Base-by-base conservation (phyloP, 2,329 filamentous ascomycete genomes). In the Claviceps sp. region DNA sequence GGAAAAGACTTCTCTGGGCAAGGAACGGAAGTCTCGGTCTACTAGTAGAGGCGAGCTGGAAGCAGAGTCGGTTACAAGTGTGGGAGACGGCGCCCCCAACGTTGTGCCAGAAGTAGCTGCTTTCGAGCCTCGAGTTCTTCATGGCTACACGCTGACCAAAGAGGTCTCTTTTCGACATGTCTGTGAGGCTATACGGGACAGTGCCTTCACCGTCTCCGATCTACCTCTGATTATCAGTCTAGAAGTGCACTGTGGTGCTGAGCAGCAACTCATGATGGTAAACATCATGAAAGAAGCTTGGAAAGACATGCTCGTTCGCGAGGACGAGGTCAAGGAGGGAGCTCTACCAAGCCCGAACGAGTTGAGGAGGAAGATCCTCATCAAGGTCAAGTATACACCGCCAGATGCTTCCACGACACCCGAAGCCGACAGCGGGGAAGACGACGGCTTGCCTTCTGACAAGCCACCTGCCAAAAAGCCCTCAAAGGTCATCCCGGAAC, bases 141-240 rank as follows among this genome's bases (percentile, higher is more conserved):
- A 95, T 65, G 89, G 88, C 1, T 89, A 95, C 66, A 97, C 93
- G 0, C 75, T 95, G 20, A 98, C 93, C 16, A 90, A 87, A 59
- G 86, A 93, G 54, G 81, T 95, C 41, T 77, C 86, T 0, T 97
- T 97, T 67, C 81, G 90, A 48, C 80, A 85, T 43, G 91, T 97
- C 2, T 95, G 90, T 68, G 73, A 78, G 52, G 82, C 87, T 0
- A 90, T 97, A 57, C 75, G 81, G 36, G 80, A 95, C 52, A 79
- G 84, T 60, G 89, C 86, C 1, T 97, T 97, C 61, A 70, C 77
- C 3, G 78, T 74, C 4, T 84, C 79, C 20, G 83, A 91, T 55
- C 72, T 95, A 18, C 93, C 93, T 0, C 73, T 98, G n/a, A 91
- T 97, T 54, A 85, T 96, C 60, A 95, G 89, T 62, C 76, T 98